A percentile compares a stretch with the other conserved stretches of the same genome.
Evolutionary conservation across 345 rosid genomes (phyloP).

Genomic region (Acer campestre): DNA sequence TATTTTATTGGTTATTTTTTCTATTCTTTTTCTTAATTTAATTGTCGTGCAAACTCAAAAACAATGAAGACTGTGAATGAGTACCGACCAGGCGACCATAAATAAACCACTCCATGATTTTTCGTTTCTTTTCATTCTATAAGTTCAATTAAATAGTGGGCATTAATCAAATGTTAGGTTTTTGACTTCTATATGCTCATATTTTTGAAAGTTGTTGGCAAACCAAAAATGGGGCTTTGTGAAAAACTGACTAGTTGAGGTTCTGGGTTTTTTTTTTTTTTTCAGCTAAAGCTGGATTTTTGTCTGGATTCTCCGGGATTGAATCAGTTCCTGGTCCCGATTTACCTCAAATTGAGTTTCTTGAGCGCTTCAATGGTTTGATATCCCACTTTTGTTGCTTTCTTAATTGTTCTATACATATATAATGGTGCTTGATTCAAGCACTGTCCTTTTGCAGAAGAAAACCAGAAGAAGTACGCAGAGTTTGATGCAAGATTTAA

Average conservation of each 20-base stretch:
- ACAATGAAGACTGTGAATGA: neutral
- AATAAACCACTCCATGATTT: neutral
- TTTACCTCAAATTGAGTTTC: constrained; percentile 79
- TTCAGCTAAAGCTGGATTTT: constrained; percentile 78
- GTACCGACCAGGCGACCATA: neutral
- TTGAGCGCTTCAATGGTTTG: constrained; percentile 71
- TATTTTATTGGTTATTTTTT: neutral
- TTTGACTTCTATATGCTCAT: neutral
- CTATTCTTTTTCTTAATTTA: neutral
- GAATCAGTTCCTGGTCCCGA: constrained; percentile 94
- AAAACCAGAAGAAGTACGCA: constrained; percentile 91
- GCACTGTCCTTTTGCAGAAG: constrained; percentile 50
- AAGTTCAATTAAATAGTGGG: neutral
- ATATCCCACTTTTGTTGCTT: neutral
- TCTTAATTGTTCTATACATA: neutral
- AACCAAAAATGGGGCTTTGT: neutral
- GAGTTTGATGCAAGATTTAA: constrained; percentile 80
- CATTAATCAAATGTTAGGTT: neutral
- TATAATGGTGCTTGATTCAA: neutral
- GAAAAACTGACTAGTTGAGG: neutral
- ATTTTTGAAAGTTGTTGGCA: too few relatives aligned
- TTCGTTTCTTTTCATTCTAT: neutral
- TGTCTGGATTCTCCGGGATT: constrained; percentile 81
- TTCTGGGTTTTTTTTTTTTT: neutral
- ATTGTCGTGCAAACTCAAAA: neutral